Evolutionary conservation across 1,139 yeast species (phyloP).

Genomic region (Hanseniaspora uvarum): DNA sequence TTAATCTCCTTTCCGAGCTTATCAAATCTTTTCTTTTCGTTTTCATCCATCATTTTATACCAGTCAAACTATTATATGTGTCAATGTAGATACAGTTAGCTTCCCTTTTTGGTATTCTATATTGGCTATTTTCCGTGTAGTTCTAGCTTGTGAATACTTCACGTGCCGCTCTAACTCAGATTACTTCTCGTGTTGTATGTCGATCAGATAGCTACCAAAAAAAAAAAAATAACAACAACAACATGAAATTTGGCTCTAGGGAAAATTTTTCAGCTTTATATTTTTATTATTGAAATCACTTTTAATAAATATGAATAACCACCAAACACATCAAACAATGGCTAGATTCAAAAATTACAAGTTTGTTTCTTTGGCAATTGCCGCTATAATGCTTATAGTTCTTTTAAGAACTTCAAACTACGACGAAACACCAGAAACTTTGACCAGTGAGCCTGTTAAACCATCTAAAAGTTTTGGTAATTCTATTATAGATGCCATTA

Average conservation of each 20-base stretch:
- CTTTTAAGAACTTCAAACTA: constrained; percentile 26
- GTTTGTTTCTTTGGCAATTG: constrained; percentile 29
- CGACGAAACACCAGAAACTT: background rate
- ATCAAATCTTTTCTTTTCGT: background rate
- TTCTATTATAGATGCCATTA: constrained; percentile 22
- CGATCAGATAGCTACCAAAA: background rate
- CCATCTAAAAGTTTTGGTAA: constrained; percentile 20
- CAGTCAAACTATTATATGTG: too few species aligned
- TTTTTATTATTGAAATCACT: too few species aligned
- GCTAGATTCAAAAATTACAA: constrained; percentile 28
- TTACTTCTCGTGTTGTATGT: too few species aligned
- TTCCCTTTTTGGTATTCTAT: too few species aligned
- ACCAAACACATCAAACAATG: constrained; percentile 9
- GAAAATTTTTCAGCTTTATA: too few species aligned
- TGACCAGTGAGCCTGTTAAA: constrained; percentile 14
- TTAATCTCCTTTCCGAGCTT: background rate
- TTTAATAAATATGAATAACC: too few species aligned
- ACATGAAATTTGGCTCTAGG: too few species aligned
- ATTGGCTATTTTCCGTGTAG: too few species aligned
- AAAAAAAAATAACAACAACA: background rate
- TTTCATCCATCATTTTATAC: background rate
- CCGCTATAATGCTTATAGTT: constrained; percentile 29
- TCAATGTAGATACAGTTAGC: too few species aligned
- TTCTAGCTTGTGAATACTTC: too few species aligned
- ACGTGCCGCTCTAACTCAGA: too few species aligned